Conservation (phyloP, 768 basidiomycete genomes). For the Boletus subparvulus region DNA sequence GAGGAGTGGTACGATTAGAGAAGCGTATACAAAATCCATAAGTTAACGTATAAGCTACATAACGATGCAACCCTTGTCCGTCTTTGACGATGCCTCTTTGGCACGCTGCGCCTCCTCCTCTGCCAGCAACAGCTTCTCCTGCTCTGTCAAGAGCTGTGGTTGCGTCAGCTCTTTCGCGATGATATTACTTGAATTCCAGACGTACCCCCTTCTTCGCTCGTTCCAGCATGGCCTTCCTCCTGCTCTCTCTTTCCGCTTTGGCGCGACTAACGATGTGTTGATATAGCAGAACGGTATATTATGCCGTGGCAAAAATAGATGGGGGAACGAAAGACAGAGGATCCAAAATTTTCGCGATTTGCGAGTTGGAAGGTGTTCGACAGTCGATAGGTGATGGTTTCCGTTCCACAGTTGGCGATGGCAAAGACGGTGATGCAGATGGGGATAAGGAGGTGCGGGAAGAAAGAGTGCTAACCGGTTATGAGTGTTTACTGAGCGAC, state of each 20-base stretch:
- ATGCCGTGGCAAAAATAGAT: slow-evolving; percentile 66
- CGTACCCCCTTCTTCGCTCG: slow-evolving; percentile 76
- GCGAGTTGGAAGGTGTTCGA: slow-evolving; percentile 34
- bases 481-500: slow-evolving; percentile 58
- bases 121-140: slow-evolving; percentile 61
- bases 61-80: slow-evolving; percentile 51
- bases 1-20: not conserved
- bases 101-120: slow-evolving; percentile 47
- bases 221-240: slow-evolving; percentile 65
- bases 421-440: slow-evolving; percentile 3
- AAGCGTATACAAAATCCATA: not conserved
- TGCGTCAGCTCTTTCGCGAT: not conserved
- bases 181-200: slow-evolving; percentile 3
- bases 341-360: slow-evolving; percentile 36
- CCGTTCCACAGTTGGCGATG: slow-evolving; percentile 12
- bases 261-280: slow-evolving; percentile 53
- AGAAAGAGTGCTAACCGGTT: slow-evolving; percentile 51
- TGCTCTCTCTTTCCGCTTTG: slow-evolving; percentile 70
- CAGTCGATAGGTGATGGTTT: slow-evolving; percentile 17
- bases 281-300: slow-evolving; percentile 36
- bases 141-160: slow-evolving; percentile 56
- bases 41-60: slow-evolving; percentile 41
- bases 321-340: slow-evolving; percentile 60
- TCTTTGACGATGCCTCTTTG: slow-evolving; percentile 26
- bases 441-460: slow-evolving; percentile 22